Evolutionary conservation across 2,329 filamentous ascomycete species (phyloP).

Genomic region (Sporothrix euskadiensis): DNA sequence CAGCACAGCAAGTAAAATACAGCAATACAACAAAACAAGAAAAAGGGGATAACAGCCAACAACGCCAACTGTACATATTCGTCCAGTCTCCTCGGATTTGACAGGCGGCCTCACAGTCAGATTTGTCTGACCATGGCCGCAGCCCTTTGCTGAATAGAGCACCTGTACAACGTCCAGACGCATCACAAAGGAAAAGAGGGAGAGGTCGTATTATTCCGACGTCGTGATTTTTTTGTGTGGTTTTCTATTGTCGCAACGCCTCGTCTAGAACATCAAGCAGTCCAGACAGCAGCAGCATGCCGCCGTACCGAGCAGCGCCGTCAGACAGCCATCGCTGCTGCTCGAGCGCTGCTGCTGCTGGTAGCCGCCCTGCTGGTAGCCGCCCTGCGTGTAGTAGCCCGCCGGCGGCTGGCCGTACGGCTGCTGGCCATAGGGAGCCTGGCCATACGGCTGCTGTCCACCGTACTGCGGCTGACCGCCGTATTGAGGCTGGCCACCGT

Average conservation of each 20-base stretch:
- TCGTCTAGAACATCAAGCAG: conserved; percentile 50
- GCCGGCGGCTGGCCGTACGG: conserved; percentile 38
- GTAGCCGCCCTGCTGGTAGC: conserved; percentile 39
- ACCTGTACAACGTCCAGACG: neutral
- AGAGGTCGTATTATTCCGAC: neutral
- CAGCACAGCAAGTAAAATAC: neutral
- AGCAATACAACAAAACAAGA: neutral
- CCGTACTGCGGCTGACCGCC: conserved; percentile 41
- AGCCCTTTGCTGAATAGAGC: no score
- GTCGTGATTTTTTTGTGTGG: neutral
- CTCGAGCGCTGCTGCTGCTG: conserved; percentile 34
- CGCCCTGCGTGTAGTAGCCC: conserved; percentile 16
- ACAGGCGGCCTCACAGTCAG: neutral
- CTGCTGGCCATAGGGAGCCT: conserved; percentile 36
- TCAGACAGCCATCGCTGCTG: conserved; percentile 41
- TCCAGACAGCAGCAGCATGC: conserved; percentile 63
- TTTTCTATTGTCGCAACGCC: neutral
- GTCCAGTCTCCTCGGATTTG: neutral
- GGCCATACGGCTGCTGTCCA: conserved; percentile 32
- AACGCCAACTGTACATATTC: neutral
- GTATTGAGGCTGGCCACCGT: conserved; percentile 40
- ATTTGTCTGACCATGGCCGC: neutral
- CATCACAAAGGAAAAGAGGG: neutral
- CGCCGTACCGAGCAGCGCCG: conserved; percentile 51
- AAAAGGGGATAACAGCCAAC: neutral